phyloP scores from a whole-genome alignment of 75 land plant species.

The Isoetes taiwanensis region DNA sequence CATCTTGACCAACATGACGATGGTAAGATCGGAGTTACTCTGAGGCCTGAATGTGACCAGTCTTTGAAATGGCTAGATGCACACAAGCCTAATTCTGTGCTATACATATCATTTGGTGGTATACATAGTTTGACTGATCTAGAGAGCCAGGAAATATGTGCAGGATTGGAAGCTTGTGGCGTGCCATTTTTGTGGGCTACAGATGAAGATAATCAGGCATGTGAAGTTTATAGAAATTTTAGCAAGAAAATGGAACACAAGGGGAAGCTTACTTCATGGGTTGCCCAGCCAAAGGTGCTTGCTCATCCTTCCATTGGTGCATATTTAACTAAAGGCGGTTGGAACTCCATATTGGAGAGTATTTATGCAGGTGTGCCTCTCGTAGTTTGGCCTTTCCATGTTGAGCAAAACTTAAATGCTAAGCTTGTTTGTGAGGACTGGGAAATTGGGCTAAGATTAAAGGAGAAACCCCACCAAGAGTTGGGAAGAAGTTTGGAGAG shows the following conservation, averaged over 20 bases:
- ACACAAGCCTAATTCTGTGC: neutral
- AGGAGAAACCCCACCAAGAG: too few relatives aligned
- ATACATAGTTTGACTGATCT: neutral
- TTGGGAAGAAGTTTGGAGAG: too few relatives aligned
- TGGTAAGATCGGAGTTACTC: too few relatives aligned
- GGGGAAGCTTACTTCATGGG: neutral
- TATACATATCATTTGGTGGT: neutral
- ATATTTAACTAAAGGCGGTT: neutral
- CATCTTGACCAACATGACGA: neutral
- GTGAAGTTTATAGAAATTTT: neutral
- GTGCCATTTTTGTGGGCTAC: conserved; percentile 2
- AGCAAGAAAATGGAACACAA: neutral
- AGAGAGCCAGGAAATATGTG: neutral
- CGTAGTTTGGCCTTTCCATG: neutral
- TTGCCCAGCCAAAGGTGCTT: neutral
- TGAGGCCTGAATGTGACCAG: neutral
- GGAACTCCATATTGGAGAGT: conserved; percentile 6
- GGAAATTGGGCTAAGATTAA: too few relatives aligned
- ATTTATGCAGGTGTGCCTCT: neutral
- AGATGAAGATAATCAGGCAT: too few relatives aligned
- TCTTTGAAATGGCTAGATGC: conserved; percentile 2
- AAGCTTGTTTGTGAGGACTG: neutral
- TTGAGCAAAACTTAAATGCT: neutral
- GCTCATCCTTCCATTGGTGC: neutral
- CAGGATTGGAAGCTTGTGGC: neutral